These are phyloP conservation scores for Pichia kudriavzevii DNA, from an alignment of 1,139 yeast species.

Conservation along the genomic window DNA sequence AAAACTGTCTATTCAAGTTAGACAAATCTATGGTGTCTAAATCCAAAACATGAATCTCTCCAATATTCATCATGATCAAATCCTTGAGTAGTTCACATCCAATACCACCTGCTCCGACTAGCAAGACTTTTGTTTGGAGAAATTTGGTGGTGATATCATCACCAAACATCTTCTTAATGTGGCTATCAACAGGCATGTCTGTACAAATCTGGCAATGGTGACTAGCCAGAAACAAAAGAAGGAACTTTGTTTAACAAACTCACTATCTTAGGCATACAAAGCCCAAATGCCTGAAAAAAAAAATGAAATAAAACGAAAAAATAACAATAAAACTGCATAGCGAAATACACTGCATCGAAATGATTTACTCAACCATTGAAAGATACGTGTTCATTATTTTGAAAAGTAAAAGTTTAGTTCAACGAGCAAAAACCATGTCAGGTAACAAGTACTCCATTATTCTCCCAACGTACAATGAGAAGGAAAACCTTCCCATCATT, in stretches of 20 bases:
- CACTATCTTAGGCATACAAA: too few species aligned
- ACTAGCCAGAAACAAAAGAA: too few species aligned
- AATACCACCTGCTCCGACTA: constrained; percentile 99
- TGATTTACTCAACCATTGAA: too few species aligned
- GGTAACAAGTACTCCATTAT: constrained; percentile 63
- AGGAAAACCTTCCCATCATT: constrained; percentile 63
- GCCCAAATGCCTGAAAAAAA: too few species aligned
- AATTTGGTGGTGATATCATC: constrained; percentile 28
- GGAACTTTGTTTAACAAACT: too few species aligned
- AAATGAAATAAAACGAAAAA: too few species aligned
- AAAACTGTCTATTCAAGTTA: constrained; percentile 82
- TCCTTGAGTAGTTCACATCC: constrained; percentile 94
- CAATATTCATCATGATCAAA: constrained; percentile 73
- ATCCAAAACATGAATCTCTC: constrained; percentile 88
- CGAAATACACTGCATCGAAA: too few species aligned
- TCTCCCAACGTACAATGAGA: constrained; percentile 75
- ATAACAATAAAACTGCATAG: too few species aligned
- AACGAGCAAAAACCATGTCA: constrained; percentile 18
- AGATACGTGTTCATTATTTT: too few species aligned
- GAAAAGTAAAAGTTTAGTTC: too few species aligned
- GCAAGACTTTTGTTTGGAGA: constrained; percentile 51
- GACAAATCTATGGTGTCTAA: constrained; percentile 90
- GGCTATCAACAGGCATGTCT: constrained; percentile 31
- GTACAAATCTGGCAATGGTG: too few species aligned
- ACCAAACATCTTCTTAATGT: constrained; percentile 40